Percentiles rank a stretch among this genome's conserved stretches.
These are phyloP conservation scores for Curvularia sp. DNA, from an alignment of 2,329 filamentous ascomycete species.

Conservation along the genomic window DNA sequence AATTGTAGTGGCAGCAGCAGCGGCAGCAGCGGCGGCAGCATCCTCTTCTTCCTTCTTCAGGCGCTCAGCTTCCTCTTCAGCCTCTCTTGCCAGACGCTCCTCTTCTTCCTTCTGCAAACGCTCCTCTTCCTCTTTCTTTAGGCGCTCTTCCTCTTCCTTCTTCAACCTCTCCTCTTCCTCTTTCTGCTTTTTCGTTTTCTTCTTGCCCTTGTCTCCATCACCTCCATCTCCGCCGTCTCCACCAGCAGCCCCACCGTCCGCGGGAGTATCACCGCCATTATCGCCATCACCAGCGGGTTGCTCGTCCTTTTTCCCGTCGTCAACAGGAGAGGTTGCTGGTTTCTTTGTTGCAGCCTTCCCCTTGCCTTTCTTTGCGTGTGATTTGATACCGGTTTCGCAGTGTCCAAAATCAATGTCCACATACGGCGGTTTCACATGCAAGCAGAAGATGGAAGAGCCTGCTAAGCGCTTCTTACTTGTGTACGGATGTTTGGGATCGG, in stretches of 20 bases:
- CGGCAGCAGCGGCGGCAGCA: constrained; percentile 43
- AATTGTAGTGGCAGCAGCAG: constrained; percentile 36
- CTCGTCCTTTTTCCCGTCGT: constrained; percentile 58
- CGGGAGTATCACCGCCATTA: constrained; percentile 46
- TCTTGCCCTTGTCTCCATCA: constrained; percentile 41
- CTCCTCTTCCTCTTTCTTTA: constrained; percentile 47
- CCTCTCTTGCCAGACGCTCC: constrained; percentile 48
- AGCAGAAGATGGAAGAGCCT: constrained; percentile 35
- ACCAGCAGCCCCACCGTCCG: constrained; percentile 46
- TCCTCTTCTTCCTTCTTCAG: constrained; percentile 47
- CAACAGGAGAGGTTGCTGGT: constrained; percentile 45
- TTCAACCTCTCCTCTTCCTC: constrained; percentile 48
- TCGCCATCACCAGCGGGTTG: constrained; percentile 48
- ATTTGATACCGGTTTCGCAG: constrained; percentile 58
- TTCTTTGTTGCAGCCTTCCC: constrained; percentile 50
- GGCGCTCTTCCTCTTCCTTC: constrained; percentile 50
- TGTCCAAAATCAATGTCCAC: constrained; percentile 65
- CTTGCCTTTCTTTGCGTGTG: constrained; percentile 64
- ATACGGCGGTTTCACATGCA: constrained; percentile 45
- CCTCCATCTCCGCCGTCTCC: constrained; percentile 49
- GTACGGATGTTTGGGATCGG: constrained; percentile 40
- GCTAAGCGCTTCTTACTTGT: constrained; percentile 41
- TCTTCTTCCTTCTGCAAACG: constrained; percentile 43
- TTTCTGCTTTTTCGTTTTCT: constrained; percentile 54
- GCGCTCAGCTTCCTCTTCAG: constrained; percentile 51